phyloP scores from a whole-genome alignment of 352 stramenopile species.

The Plasmopara viticola region DNA sequence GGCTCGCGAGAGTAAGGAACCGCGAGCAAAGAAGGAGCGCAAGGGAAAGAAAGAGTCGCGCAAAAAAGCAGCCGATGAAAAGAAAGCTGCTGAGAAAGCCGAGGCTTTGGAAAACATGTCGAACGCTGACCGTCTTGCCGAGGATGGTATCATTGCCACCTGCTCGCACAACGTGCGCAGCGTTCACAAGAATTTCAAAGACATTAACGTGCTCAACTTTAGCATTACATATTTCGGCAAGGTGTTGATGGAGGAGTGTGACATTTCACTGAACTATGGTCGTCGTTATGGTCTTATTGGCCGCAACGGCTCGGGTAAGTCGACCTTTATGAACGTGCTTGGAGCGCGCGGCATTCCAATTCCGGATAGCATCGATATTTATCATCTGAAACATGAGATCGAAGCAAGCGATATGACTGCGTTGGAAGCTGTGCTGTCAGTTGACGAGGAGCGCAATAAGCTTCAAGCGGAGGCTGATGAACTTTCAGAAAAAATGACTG shows the following conservation, averaged over 20 bases:
- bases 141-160: conserved; percentile 94
- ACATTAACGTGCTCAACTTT: conserved; percentile 97
- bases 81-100: conserved; percentile 64
- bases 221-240: conserved; percentile 96
- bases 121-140: conserved; percentile 83
- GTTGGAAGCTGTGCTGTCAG: conserved; percentile 91
- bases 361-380: conserved; percentile 94
- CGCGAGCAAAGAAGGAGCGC: conserved; percentile 67
- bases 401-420: conserved; percentile 92
- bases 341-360: conserved; percentile 92
- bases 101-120: conserved; percentile 66
- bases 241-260: conserved; percentile 93
- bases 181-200: conserved; percentile 93
- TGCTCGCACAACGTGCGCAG: conserved; percentile 90
- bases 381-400: conserved; percentile 95
- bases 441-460: conserved; percentile 92
- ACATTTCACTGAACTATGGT: conserved; percentile 96
- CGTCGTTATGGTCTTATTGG: conserved; percentile 96
- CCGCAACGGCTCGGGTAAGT: conserved; percentile 94
- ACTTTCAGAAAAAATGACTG: conserved; percentile 88
- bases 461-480: conserved; percentile 90
- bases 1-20: conserved; percentile 40
- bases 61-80: conserved; percentile 73
- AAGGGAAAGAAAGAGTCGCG: conserved; percentile 71
- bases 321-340: conserved; percentile 96